These are phyloP conservation scores for Apiospora malaysiana DNA, from an alignment of 2,329 filamentous ascomycete species.

Conservation along the genomic window DNA sequence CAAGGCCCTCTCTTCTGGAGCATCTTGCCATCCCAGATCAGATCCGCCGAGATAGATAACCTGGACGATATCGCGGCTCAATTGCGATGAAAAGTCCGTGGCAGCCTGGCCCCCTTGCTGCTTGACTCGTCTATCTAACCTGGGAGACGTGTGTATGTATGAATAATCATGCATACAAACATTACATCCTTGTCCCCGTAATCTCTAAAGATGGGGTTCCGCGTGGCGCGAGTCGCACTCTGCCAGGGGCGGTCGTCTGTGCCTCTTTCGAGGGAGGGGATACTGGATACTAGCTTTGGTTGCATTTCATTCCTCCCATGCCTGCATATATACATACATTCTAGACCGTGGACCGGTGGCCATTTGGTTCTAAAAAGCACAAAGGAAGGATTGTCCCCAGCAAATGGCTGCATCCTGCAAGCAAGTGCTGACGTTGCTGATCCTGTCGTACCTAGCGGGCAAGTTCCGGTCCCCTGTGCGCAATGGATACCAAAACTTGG, in stretches of 20 bases:
- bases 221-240: background rate
- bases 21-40: too few species aligned
- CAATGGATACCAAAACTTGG: background rate
- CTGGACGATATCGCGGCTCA: background rate
- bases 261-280: background rate
- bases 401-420: too few species aligned
- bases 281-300: background rate
- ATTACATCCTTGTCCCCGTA: background rate
- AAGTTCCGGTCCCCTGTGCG: too few species aligned
- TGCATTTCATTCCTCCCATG: background rate
- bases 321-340: background rate
- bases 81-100: background rate
- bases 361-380: background rate
- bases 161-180: slow-evolving; percentile 16
- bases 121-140: background rate
- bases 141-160: background rate
- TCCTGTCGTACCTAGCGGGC: too few species aligned
- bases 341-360: background rate
- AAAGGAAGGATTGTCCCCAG: too few species aligned
- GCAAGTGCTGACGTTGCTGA: too few species aligned
- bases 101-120: too few species aligned
- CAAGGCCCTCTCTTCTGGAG: too few species aligned
- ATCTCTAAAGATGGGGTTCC: background rate
- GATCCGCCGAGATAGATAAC: too few species aligned
- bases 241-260: background rate